phyloP scores from a whole-genome alignment of 441 rosid species.

The Hura crepitans region DNA sequence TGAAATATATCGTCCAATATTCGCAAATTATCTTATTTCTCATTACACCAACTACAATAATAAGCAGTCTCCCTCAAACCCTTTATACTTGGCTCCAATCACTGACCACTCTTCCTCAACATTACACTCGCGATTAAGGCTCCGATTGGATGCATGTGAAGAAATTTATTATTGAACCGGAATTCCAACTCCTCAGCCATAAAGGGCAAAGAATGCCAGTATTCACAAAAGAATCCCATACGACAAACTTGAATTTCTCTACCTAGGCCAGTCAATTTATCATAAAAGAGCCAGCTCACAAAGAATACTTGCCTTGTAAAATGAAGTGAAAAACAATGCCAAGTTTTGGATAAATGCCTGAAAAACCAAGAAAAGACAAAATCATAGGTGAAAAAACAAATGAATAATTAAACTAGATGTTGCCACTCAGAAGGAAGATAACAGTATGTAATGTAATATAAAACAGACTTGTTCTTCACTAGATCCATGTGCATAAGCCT shows the following conservation, averaged over 20 bases:
- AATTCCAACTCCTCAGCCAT: neutral
- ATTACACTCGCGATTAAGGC: neutral
- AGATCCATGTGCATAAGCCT: constrained; percentile 84
- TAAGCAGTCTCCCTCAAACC: neutral
- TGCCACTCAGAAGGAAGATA: neutral
- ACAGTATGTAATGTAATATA: neutral
- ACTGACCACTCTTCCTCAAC: neutral
- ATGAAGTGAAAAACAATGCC: constrained; percentile 93
- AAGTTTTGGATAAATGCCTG: constrained; percentile 99
- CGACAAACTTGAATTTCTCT: neutral
- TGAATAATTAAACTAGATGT: too few species aligned
- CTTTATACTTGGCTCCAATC: neutral
- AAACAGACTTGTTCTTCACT: constrained; percentile 82
- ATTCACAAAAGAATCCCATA: neutral
- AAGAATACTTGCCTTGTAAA: constrained; percentile 64
- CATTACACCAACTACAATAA: neutral
- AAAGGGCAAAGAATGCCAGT: neutral
- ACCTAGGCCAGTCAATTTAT: neutral
- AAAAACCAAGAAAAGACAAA: constrained; percentile 23
- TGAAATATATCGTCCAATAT: too few species aligned
- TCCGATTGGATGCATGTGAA: neutral
- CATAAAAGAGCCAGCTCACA: neutral
- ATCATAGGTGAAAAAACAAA: neutral
- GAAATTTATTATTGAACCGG: neutral
- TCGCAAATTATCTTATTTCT: neutral